Evolutionary conservation across 2,329 filamentous ascomycete genomes (phyloP).

Genomic region (Hymenoscyphus occultus): DNA sequence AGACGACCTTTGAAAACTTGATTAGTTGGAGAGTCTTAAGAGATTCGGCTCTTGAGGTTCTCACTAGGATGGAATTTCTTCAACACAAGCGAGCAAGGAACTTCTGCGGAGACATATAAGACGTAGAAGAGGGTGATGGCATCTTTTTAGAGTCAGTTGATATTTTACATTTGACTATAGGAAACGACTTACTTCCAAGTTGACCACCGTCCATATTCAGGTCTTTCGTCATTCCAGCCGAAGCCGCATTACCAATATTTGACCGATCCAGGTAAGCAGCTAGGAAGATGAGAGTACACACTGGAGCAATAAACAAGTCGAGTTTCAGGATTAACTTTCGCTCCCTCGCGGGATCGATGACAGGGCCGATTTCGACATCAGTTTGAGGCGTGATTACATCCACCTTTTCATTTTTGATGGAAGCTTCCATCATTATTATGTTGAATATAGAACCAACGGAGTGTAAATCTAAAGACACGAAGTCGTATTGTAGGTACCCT

Average conservation of each 20-base stretch:
- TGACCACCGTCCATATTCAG: slow-evolving; percentile 33
- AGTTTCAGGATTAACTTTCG: slow-evolving; percentile 46
- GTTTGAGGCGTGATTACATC: background rate
- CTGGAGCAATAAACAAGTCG: slow-evolving; percentile 47
- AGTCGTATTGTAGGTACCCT: background rate
- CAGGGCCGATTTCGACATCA: slow-evolving; percentile 11
- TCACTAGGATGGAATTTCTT: slow-evolving; percentile 1
- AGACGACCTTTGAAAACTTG: background rate
- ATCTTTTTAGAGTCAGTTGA: slow-evolving; percentile 4
- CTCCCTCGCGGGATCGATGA: slow-evolving; percentile 46
- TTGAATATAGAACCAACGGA: background rate
- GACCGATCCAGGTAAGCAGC: slow-evolving; percentile 53
- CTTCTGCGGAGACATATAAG: background rate
- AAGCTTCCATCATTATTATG: background rate
- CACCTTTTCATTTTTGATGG: slow-evolving; percentile 21
- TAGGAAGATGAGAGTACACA: slow-evolving; percentile 55
- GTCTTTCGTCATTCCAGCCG: background rate
- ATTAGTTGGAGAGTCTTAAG: background rate
- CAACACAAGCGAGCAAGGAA: background rate
- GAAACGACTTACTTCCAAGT: slow-evolving; percentile 40
- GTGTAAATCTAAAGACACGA: background rate
- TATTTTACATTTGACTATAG: slow-evolving; percentile 16
- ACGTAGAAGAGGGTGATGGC: slow-evolving; percentile 32
- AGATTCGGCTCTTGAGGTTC: background rate
- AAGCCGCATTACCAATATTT: slow-evolving; percentile 41